Evolutionary conservation across 139 green algal genomes (phyloP).

Genomic region (Chlorella sp.): DNA sequence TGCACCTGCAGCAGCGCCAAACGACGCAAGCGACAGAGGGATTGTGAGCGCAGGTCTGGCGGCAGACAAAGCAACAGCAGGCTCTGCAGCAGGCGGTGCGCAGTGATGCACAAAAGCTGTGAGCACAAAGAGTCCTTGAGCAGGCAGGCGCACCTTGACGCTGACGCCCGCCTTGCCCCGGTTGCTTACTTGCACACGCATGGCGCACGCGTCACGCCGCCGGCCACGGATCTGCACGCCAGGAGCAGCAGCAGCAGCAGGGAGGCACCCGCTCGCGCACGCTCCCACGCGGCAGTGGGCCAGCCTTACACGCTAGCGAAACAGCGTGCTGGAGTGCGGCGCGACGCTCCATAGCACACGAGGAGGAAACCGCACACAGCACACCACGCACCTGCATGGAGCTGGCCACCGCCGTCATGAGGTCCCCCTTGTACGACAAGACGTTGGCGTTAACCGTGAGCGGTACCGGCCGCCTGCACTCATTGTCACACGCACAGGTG

Average conservation of each 20-base stretch:
- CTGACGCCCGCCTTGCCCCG: background rate
- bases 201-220: background rate
- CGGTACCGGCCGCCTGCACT: slow-evolving; percentile 7
- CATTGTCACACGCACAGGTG: too few species aligned
- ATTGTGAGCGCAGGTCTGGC: background rate
- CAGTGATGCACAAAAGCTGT: too few species aligned
- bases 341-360: too few species aligned
- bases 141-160: slow-evolving; percentile 11
- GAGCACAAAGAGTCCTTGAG: too few species aligned
- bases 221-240: slow-evolving; percentile 1
- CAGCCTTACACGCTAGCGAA: too few species aligned
- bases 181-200: slow-evolving; percentile 1
- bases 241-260: background rate
- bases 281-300: too few species aligned
- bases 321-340: too few species aligned
- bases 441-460: background rate
- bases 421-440: slow-evolving; percentile 5
- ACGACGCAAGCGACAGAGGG: background rate
- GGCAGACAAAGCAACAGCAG: background rate
- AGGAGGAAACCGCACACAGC: too few species aligned
- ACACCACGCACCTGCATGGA: slow-evolving; percentile 7
- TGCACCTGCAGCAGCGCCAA: background rate
- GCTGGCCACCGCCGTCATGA: background rate
- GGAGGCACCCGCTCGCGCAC: too few species aligned
- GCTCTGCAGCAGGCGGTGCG: background rate